Base-by-base conservation (phyloP, 1,284 basidiomycete genomes). In the Psilocybe mexicana region DNA sequence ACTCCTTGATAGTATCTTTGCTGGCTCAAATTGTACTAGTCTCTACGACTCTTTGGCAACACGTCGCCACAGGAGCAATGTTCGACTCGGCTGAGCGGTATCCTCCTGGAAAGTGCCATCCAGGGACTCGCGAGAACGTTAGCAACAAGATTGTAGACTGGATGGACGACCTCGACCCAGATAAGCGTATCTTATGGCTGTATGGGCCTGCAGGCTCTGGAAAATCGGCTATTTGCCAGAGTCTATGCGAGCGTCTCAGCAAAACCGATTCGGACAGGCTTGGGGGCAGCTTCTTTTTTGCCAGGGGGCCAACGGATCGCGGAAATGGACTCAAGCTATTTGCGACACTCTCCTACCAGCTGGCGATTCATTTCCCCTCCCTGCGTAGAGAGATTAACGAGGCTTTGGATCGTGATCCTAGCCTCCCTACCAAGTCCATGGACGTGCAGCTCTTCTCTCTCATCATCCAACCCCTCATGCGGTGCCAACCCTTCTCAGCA, bases 201-300 rank as follows among this genome's bases (percentile, higher is more conserved):
- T 48, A 55, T 18, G 53, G 53, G 1, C 44, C 53, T 12, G 53
- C 53, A 10, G 53, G 53, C 3, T 47, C 44, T 30, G 53, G 53
- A 30, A 55, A 55, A 33, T 47, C 53, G 5, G 36, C 53, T 0
- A 47, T 55, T 18, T 35, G 24, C 12, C 53, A 55, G n/a, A 25
- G 14, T 2, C n/a, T 42, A n/a, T 35, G 24, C 6, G 35, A 40
- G 12, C 14, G 7, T 8, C 49, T 51, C 4, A 10, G 38, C 18
- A 6, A 10, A 24, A 0, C 26, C 8, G 6, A 42, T 11, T 1
- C 2, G 11, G 24, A 14, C 4, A 11, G 35, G 3, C 26, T 40
- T 2, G 35, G 24, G 6, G 49, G 49, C 7, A 25, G 23, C 6
- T 50, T 50, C 23, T 50, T 50, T 30, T 50, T 50, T 3, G 33